Base-by-base conservation (phyloP, 2,329 filamentous ascomycete species). In the Chrysosporium queenslandicum region DNA sequence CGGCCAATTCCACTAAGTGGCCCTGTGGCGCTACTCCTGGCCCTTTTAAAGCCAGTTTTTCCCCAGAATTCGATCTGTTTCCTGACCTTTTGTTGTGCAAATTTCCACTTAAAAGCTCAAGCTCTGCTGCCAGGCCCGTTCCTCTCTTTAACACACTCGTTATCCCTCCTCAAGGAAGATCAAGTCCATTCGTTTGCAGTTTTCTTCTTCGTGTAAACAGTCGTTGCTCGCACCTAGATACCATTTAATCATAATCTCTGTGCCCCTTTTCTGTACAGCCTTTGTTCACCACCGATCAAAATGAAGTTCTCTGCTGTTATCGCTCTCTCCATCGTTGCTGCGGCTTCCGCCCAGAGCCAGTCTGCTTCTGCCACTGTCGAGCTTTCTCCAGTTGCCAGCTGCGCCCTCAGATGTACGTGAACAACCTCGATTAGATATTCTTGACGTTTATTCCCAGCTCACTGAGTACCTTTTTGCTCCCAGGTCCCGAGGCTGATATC, bases 251-350 rank as follows among this genome's bases (percentile, higher is more conserved):
- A 25, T 18, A 46, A n/a, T 36, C 27, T 18, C 25, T 25, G 32
- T 34, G 36, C 18, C n/a, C 25, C 30, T 20, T 46, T 34, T 36
- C 16, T 46, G 18, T 36, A 46, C 40, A 43, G 23, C 37, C 27
- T 45, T 46, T 36, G 14, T 30, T 36, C 6, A 23, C 16, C 18
- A 23, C 23, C 37, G 21, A 46, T 36, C 47, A 67, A 59, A 52
- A 71, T 71, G 68, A 71, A 70, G 66, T 58, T 34, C 55, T 70
- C 73, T 68, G 68, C 65, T 55, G 54, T 71, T 55, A 56, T 73
- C 58, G 64, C 73, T 58, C 58, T 76, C 56, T 65, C 68, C 54
- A 66, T 78, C 56, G 63, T 70, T 58, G 70, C 68, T 58, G 62
- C 73, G 58, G 72, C 64, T 46, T 65, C 70, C 51, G 73, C 74